These are phyloP conservation scores for Pyrus communis DNA, from an alignment of 306 rosid species.

Conservation along the genomic window DNA sequence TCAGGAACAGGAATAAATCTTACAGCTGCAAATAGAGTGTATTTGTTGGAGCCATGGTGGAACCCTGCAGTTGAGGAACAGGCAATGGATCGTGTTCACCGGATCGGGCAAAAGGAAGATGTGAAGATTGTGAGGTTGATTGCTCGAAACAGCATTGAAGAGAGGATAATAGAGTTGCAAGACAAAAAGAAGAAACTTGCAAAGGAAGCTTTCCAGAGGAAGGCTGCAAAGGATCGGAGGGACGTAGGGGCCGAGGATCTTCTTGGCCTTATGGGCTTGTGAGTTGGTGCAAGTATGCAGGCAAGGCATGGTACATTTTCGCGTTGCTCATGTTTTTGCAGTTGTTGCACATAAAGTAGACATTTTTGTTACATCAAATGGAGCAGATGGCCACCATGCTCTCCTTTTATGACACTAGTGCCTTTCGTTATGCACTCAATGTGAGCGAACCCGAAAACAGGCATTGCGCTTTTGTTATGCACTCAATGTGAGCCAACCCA, in stretches of 20 bases:
- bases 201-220: slow-evolving; percentile 32
- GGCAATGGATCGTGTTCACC: slow-evolving; percentile 78
- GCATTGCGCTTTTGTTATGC: too few species aligned
- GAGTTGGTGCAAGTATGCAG: not conserved
- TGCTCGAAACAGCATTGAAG: slow-evolving; percentile 62
- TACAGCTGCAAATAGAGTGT: slow-evolving; percentile 66
- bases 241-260: slow-evolving; percentile 49
- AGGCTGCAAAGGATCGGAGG: slow-evolving; percentile 14
- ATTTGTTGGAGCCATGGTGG: slow-evolving; percentile 94
- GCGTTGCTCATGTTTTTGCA: not conserved
- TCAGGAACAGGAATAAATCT: slow-evolving; percentile 76
- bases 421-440: not conserved
- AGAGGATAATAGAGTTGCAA: slow-evolving; percentile 50
- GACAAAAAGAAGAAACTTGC: slow-evolving; percentile 51
- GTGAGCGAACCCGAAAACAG: not conserved
- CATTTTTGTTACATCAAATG: not conserved
- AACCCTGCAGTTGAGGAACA: slow-evolving; percentile 86
- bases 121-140: slow-evolving; percentile 72
- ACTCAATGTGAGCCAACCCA: too few species aligned
- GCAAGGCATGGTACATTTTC: not conserved
- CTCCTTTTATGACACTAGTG: not conserved
- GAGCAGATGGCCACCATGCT: not conserved
- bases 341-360: not conserved
- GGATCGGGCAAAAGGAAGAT: slow-evolving; percentile 69
- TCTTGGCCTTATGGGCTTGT: slow-evolving; percentile 38